phyloP scores from a whole-genome alignment of 257 asterid genomes.

The Solanum chiquidenum region DNA sequence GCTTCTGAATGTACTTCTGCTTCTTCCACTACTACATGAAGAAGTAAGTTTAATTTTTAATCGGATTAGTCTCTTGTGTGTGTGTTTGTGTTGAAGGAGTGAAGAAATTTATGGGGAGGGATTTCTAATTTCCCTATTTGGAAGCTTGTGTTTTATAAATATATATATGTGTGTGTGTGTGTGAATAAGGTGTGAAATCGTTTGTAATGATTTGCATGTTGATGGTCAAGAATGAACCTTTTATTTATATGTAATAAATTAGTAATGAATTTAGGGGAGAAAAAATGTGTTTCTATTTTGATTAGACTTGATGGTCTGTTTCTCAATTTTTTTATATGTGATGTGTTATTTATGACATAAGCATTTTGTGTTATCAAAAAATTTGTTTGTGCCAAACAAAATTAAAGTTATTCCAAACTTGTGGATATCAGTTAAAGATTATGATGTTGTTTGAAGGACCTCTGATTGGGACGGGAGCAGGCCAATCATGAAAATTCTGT shows the following conservation, averaged over 20 bases:
- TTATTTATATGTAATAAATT: background rate
- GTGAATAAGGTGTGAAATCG: background rate
- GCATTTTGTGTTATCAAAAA: background rate
- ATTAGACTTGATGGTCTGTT: background rate
- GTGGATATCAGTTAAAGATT: background rate
- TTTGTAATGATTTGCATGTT: background rate
- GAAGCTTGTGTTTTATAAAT: background rate
- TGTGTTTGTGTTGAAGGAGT: background rate
- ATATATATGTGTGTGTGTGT: background rate
- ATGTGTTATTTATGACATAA: background rate
- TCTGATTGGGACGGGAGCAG: background rate
- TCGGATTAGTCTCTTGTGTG: background rate
- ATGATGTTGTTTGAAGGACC: background rate
- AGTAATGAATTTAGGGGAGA: background rate
- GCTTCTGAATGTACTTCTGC: slow-evolving; percentile 27
- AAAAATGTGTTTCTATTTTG: background rate
- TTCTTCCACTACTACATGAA: background rate
- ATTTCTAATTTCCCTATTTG: background rate
- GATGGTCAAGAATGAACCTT: background rate
- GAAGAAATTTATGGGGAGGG: background rate
- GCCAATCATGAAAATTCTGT: background rate
- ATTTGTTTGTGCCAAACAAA: background rate
- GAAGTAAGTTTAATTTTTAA: background rate
- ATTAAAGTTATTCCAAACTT: background rate
- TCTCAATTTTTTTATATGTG: background rate